These are phyloP conservation scores for Acer yangbiense DNA, from an alignment of 345 rosid species.

Conservation along the genomic window DNA sequence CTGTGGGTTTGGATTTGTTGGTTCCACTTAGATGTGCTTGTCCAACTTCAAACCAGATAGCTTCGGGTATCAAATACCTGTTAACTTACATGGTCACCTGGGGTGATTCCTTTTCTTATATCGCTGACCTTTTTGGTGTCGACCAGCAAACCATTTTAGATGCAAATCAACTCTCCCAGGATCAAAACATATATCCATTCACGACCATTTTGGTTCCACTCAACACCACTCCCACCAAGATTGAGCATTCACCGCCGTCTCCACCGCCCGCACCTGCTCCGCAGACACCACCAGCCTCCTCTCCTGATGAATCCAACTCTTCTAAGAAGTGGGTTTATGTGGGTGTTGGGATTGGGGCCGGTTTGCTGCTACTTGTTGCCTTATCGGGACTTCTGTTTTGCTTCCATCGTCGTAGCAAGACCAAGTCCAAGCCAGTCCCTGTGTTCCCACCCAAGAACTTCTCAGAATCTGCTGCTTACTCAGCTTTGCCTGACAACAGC, in stretches of 20 bases:
- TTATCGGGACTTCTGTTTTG: conserved; percentile 37
- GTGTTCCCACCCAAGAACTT: conserved; percentile 23
- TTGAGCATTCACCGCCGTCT: conserved; percentile 20
- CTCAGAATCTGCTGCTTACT: conserved; percentile 39
- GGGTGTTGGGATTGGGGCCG: conserved; percentile 61
- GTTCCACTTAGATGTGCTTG: conserved; percentile 89
- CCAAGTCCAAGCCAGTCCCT: conserved; percentile 19
- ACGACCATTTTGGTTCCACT: conserved; percentile 74
- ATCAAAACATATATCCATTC: conserved; percentile 45
- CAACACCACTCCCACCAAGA: conserved; percentile 42
- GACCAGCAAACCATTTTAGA: conserved; percentile 35
- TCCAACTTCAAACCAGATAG: conserved; percentile 59
- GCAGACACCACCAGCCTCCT: conserved; percentile 5
- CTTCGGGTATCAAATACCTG: conserved; percentile 54
- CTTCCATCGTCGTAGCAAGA: conserved; percentile 25
- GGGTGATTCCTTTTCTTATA: conserved; percentile 46
- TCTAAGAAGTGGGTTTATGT: conserved; percentile 56
- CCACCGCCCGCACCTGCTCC: conserved; percentile 40
- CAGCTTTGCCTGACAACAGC: conserved; percentile 27
- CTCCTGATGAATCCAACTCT: conserved; percentile 32
- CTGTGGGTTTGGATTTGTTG: conserved; percentile 25
- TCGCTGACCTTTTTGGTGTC: conserved; percentile 51
- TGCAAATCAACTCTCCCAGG: conserved; percentile 48
- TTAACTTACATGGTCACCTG: conserved; percentile 50
- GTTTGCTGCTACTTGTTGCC: conserved; percentile 37